Conservation (phyloP, 768 basidiomycete species). For the Tulasnella sp. region DNA sequence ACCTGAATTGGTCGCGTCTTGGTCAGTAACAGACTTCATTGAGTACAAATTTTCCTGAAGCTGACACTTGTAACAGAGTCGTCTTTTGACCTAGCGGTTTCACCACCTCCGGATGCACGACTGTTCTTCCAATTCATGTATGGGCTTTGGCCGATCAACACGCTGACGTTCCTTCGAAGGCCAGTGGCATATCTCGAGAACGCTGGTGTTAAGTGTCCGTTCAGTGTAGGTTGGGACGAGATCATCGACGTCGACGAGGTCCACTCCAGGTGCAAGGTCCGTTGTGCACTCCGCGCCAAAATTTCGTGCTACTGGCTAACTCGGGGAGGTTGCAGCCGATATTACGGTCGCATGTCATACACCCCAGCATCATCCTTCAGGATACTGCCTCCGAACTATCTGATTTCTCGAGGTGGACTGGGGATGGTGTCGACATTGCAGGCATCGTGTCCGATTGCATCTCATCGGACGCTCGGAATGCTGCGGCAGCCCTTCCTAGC, state of each 20-base stretch:
- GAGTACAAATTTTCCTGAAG: not conserved
- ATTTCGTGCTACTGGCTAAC: not conserved
- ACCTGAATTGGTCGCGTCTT: slow-evolving; percentile 56
- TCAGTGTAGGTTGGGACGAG: slow-evolving; percentile 56
- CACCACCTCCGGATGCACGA: slow-evolving; percentile 43
- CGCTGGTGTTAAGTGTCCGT: slow-evolving; percentile 42
- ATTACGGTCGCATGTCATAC: slow-evolving; percentile 57
- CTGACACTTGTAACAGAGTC: slow-evolving; percentile 28
- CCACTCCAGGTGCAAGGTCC: slow-evolving; percentile 58
- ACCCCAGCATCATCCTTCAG: slow-evolving; percentile 57
- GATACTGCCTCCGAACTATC: slow-evolving; percentile 52
- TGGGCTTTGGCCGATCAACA: slow-evolving; percentile 84
- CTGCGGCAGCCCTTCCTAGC: slow-evolving; percentile 26
- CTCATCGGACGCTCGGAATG: slow-evolving; percentile 52
- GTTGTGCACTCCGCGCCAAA: slow-evolving; percentile 10
- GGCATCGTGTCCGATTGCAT: slow-evolving; percentile 54
- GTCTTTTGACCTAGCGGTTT: slow-evolving; percentile 43
- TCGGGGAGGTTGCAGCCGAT: slow-evolving; percentile 36
- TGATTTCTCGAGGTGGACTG: slow-evolving; percentile 53
- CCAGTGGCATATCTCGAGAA: slow-evolving; percentile 53
- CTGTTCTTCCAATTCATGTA: slow-evolving; percentile 69
- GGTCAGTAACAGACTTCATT: slow-evolving; percentile 1
- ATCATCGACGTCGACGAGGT: slow-evolving; percentile 58
- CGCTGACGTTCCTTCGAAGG: slow-evolving; percentile 61
- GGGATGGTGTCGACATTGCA: slow-evolving; percentile 40